Evolutionary conservation across 2,329 filamentous ascomycete genomes (phyloP).

Genomic region (Cercospora zeae-maydis): DNA sequence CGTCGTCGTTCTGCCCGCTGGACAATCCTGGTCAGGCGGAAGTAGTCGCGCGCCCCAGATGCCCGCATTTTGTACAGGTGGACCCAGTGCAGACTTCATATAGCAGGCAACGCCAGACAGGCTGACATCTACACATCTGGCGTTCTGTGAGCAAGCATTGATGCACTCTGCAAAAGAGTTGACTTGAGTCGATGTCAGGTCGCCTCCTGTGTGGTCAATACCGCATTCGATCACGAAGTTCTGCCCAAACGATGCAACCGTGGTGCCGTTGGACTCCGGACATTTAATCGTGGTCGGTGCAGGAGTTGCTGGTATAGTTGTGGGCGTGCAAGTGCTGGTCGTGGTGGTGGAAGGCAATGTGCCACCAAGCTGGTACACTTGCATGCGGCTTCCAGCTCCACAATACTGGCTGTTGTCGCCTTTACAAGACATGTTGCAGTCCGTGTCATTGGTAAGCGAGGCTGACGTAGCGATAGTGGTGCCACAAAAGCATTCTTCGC

Average conservation of each 20-base stretch:
- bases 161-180: constrained; percentile 32
- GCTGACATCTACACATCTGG: constrained; percentile 35
- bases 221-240: constrained; percentile 32
- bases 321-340: constrained; percentile 13
- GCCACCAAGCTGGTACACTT: constrained; percentile 18
- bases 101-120: constrained; percentile 35
- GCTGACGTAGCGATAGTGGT: neutral
- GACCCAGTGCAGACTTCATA: constrained; percentile 32
- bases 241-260: constrained; percentile 26
- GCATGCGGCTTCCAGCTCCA: constrained; percentile 30
- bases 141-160: constrained; percentile 31
- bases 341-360: constrained; percentile 1
- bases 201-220: constrained; percentile 27
- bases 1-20: constrained; percentile 13
- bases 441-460: constrained; percentile 4
- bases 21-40: constrained; percentile 11
- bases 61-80: constrained; percentile 18
- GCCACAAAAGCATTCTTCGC: constrained; percentile 20
- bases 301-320: constrained; percentile 14
- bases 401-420: constrained; percentile 33
- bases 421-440: constrained; percentile 19
- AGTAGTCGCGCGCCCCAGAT: constrained; percentile 33
- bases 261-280: constrained; percentile 29
- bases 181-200: constrained; percentile 29
- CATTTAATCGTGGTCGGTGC: constrained; percentile 25